These are phyloP conservation scores for Penstemon barbatus DNA, from an alignment of 257 asterid genomes.

Conservation along the genomic window DNA sequence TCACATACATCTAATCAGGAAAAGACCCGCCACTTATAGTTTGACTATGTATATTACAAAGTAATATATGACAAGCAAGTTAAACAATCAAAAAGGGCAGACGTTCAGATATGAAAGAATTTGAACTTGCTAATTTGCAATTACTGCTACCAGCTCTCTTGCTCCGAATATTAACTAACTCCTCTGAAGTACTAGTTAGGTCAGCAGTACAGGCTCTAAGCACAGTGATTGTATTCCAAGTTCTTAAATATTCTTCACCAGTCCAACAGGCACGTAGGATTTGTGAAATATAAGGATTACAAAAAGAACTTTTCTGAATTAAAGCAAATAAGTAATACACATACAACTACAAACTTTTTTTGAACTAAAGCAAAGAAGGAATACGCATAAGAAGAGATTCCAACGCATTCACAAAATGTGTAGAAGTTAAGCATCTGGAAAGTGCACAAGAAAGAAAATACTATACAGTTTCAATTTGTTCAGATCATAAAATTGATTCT, in stretches of 20 bases:
- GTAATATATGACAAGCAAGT: neutral
- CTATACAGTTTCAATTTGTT: neutral
- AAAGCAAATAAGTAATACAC: neutral
- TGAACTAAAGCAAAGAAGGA: neutral
- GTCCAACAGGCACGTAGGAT: neutral
- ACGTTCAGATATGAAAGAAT: neutral
- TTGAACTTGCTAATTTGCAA: neutral
- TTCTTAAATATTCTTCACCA: neutral
- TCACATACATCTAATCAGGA: slow-evolving; percentile 1
- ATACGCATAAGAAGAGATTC: neutral
- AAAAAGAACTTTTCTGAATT: neutral
- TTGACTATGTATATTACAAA: neutral
- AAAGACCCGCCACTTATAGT: slow-evolving; percentile 10
- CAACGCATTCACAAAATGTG: neutral
- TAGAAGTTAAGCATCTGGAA: neutral
- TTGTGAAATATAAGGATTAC: neutral
- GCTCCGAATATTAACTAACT: neutral
- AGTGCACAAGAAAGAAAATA: slow-evolving; percentile 5
- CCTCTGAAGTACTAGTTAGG: slow-evolving; percentile 2
- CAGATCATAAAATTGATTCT: neutral
- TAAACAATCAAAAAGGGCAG: neutral
- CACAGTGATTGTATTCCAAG: neutral
- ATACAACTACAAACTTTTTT: neutral
- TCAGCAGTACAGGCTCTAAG: neutral
- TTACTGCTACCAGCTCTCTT: neutral